These are phyloP conservation scores for Chlorokybus atmophyticus DNA, from an alignment of 139 green algal genomes.

Conservation along the genomic window DNA sequence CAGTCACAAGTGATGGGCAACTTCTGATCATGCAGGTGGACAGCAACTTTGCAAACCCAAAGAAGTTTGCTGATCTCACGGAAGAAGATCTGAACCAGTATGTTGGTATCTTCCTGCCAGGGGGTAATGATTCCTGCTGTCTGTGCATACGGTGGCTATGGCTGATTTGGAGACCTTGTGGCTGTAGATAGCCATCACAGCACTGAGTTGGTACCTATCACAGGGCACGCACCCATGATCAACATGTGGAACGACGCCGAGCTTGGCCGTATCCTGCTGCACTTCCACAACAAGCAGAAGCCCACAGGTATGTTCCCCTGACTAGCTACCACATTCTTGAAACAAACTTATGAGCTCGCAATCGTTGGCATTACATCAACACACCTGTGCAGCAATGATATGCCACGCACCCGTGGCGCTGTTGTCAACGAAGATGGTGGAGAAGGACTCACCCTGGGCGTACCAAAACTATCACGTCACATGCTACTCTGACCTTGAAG, in stretches of 20 bases:
- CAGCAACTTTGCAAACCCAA: constrained; percentile 10
- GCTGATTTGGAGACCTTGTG: too few species aligned
- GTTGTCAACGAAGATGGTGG: constrained; percentile 10
- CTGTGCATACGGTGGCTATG: too few species aligned
- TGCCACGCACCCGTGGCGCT: constrained; percentile 16
- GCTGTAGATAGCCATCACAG: too few species aligned
- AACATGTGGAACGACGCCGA: constrained; percentile 18
- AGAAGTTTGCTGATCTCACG: constrained; percentile 4
- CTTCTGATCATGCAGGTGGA: constrained; percentile 13
- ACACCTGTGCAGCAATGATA: constrained; percentile 15
- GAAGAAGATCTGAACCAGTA: constrained; percentile 7
- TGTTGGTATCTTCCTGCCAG: constrained; percentile 9
- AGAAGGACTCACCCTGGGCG: constrained; percentile 9
- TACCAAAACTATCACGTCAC: constrained; percentile 16
- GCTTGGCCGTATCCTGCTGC: constrained; percentile 16
- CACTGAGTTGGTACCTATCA: not conserved
- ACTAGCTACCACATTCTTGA: too few species aligned
- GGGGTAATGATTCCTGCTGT: too few species aligned
- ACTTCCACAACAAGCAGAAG: constrained; percentile 17
- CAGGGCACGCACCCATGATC: constrained; percentile 15
- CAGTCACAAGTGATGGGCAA: too few species aligned
- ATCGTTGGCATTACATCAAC: too few species aligned
- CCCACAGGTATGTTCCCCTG: constrained; percentile 12
- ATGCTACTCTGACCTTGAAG: constrained; percentile 12
- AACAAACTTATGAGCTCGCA: too few species aligned